These are phyloP conservation scores for Batrachochytrium dendrobatidis DNA, from an alignment of 371 early-diverging fungal species.

Conservation along the genomic window DNA sequence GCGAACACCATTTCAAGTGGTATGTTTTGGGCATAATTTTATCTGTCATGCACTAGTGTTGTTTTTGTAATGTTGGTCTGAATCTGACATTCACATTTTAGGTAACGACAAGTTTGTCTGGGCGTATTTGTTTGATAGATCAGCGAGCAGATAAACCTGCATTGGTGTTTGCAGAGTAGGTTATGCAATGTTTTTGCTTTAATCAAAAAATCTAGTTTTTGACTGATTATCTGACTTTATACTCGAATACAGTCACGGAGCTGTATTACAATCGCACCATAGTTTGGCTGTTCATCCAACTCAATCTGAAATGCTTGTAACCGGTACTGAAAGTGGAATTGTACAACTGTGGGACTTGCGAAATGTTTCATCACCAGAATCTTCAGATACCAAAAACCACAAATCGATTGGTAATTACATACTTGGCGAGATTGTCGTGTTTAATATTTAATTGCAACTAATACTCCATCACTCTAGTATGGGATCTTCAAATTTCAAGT, in stretches of 20 bases:
- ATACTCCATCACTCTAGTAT: neutral
- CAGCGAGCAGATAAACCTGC: neutral
- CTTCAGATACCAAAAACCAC: neutral
- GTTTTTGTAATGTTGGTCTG: neutral
- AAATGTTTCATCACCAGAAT: neutral
- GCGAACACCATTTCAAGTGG: conserved; percentile 1
- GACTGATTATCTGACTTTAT: neutral
- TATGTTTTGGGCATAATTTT: too few relatives aligned
- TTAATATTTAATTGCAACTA: too few relatives aligned
- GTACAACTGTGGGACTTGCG: conserved; percentile 1
- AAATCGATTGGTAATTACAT: neutral
- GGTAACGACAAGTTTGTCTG: neutral
- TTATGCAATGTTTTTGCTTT: neutral
- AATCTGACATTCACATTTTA: neutral
- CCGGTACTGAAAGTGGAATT: neutral
- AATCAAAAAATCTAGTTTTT: neutral
- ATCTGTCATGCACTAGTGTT: neutral
- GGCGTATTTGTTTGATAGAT: neutral
- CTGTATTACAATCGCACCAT: neutral
- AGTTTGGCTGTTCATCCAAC: conserved; percentile 2
- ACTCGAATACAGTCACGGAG: neutral
- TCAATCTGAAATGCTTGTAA: neutral
- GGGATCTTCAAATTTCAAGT: neutral
- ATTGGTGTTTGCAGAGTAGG: conserved; percentile 1
- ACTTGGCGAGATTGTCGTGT: neutral